A percentile compares a stretch with the other conserved stretches of the same genome.
These are phyloP conservation scores for Sarcodon sp. DNA, from an alignment of 768 basidiomycete genomes.

Conservation along the genomic window DNA sequence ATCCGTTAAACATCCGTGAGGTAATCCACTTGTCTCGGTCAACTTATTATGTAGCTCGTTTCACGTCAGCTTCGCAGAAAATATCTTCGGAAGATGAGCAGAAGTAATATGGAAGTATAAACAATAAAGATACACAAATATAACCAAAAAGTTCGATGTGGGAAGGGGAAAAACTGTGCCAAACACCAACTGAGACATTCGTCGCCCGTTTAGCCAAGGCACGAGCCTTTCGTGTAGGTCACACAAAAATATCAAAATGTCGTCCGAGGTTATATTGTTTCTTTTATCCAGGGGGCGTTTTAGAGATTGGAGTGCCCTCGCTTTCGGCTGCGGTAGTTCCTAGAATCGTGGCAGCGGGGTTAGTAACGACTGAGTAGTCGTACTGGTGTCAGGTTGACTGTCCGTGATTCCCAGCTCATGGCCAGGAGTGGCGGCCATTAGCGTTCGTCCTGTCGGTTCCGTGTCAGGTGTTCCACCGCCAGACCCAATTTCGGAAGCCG, in stretches of 20 bases:
- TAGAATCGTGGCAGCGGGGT: constrained; percentile 47
- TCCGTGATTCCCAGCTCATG: not conserved
- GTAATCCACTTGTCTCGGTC: no score
- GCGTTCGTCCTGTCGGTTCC: not conserved
- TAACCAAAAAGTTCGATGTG: no score
- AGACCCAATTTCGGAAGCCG: not conserved
- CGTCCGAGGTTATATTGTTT: not conserved
- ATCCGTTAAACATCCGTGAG: no score
- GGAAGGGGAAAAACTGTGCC: not conserved
- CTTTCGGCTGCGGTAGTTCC: constrained; percentile 25
- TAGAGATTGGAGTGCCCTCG: not conserved
- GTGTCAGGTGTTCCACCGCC: not conserved
- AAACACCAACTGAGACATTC: not conserved
- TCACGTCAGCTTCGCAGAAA: no score
- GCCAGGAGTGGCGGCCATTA: not conserved
- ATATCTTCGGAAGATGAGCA: no score
- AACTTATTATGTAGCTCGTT: no score
- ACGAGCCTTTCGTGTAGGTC: not conserved
- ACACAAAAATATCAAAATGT: not conserved
- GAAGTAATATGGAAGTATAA: no score
- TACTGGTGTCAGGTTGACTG: constrained; percentile 43
- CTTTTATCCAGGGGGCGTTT: not conserved
- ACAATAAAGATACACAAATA: no score
- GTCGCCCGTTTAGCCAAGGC: not conserved
- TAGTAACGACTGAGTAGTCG: constrained; percentile 55